Percentiles rank a stretch among this genome's conserved stretches.
Evolutionary conservation across 306 rosid genomes (phyloP).

Genomic region (Castanea mollissima): DNA sequence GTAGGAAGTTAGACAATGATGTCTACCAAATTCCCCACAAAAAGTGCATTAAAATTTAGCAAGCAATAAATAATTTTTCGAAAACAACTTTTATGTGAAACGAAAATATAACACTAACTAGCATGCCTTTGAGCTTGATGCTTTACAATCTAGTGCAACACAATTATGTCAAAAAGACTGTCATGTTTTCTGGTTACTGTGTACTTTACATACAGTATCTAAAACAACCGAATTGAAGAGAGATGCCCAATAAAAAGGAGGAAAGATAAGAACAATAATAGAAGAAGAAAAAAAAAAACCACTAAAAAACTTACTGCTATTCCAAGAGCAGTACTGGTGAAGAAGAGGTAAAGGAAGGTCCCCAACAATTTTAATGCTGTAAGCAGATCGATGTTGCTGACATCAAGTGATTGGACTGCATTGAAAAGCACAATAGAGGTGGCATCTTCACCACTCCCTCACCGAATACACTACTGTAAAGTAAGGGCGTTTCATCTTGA

Average conservation of each 20-base stretch:
- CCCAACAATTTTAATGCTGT: constrained; percentile 64
- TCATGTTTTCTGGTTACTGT: not conserved
- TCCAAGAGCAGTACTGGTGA: constrained; percentile 74
- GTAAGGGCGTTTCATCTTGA: constrained; percentile 87
- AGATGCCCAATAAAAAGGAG: too few species aligned
- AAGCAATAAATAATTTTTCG: too few species aligned
- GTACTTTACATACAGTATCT: not conserved
- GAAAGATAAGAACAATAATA: not conserved
- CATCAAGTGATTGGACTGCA: constrained; percentile 61
- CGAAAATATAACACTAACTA: not conserved
- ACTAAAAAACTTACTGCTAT: constrained; percentile 44
- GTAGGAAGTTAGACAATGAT: too few species aligned
- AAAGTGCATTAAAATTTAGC: too few species aligned
- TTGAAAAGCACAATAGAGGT: constrained; percentile 80
- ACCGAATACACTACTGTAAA: constrained; percentile 76
- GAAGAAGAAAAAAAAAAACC: not conserved
- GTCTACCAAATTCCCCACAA: too few species aligned
- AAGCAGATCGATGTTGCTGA: constrained; percentile 31
- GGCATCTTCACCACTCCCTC: constrained; percentile 92
- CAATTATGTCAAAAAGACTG: not conserved
- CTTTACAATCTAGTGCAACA: not conserved
- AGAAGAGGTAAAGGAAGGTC: constrained; percentile 77
- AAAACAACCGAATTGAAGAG: not conserved
- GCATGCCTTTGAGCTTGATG: not conserved
- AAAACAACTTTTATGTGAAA: too few species aligned